Evolutionary conservation across 1,139 yeast species (phyloP).

Genomic region (Pneumocystis canis): DNA sequence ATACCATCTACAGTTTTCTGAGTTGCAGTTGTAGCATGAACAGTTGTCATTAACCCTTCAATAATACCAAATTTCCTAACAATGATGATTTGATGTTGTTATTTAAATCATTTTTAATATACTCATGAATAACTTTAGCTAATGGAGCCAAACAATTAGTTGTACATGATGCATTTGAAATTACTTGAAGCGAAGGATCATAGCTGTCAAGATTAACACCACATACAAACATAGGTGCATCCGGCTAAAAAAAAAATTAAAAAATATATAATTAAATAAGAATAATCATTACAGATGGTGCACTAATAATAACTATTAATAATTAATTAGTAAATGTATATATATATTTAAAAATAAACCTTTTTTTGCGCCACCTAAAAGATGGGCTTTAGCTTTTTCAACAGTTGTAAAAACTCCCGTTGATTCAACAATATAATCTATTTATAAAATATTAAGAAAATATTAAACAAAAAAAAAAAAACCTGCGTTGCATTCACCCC

Average conservation of each 20-base stretch:
- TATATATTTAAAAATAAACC: not conserved
- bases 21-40: constrained; percentile 81
- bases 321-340: too few species aligned
- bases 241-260: constrained; percentile 25
- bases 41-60: constrained; percentile 85
- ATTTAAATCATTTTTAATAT: not conserved
- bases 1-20: constrained; percentile 69
- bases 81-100: not conserved
- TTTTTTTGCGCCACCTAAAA: constrained; percentile 80
- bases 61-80: constrained; percentile 49
- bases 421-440: constrained; percentile 60
- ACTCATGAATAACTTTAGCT: constrained; percentile 65
- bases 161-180: constrained; percentile 82
- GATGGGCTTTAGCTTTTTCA: constrained; percentile 67
- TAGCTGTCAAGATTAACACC: constrained; percentile 70
- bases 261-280: not conserved
- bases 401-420: constrained; percentile 75
- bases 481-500: constrained; percentile 58
- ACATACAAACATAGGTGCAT: constrained; percentile 78
- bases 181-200: constrained; percentile 53
- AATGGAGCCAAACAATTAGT: constrained; percentile 84
- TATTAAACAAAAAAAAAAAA: not conserved
- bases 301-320: constrained; percentile 54
- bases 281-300: constrained; percentile 43
- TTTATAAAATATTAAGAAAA: not conserved